These are phyloP conservation scores for Kondoa subrosea DNA, from an alignment of 768 basidiomycete species.

Conservation along the genomic window DNA sequence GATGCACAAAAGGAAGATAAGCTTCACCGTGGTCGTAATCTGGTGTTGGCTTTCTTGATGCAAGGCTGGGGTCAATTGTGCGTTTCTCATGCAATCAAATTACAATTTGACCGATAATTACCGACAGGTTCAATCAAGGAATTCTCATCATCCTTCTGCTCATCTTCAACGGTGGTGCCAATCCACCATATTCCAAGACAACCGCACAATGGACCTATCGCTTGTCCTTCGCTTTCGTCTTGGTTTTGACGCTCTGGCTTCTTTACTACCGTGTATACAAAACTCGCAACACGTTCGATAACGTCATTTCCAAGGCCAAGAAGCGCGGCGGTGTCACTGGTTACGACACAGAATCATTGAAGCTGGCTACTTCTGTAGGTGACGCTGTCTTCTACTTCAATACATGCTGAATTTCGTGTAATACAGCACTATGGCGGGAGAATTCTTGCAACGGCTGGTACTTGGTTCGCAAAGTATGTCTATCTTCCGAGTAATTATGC, in stretches of 20 bases:
- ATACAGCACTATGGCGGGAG: slow-evolving; percentile 32
- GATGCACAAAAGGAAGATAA: slow-evolving; percentile 33
- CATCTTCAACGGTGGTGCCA: slow-evolving; percentile 32
- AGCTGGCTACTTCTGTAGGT: no score
- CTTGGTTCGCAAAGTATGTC: slow-evolving; percentile 35
- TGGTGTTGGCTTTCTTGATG: slow-evolving; percentile 36
- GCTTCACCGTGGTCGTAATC: slow-evolving; percentile 35
- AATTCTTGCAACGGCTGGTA: slow-evolving; percentile 30
- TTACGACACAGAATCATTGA: slow-evolving; percentile 34
- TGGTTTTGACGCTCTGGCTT: slow-evolving; percentile 35
- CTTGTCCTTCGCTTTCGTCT: slow-evolving; percentile 35
- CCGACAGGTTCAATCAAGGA: slow-evolving; percentile 25
- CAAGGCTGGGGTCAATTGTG: slow-evolving; percentile 35
- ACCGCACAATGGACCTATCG: slow-evolving; percentile 36
- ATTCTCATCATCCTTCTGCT: slow-evolving; percentile 34
- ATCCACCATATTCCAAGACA: slow-evolving; percentile 29
- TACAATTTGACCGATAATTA: neutral
- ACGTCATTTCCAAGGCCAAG: slow-evolving; percentile 30
- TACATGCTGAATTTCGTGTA: no score
- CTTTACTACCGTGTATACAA: slow-evolving; percentile 36
- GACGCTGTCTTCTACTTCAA: no score
- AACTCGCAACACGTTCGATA: slow-evolving; percentile 31
- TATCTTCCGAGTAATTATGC: no score
- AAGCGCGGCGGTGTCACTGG: slow-evolving; percentile 32
- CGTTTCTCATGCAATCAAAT: slow-evolving; percentile 8